Conservation (phyloP, 192 early-diverging fungal species). For the Diversispora eburnea region DNA sequence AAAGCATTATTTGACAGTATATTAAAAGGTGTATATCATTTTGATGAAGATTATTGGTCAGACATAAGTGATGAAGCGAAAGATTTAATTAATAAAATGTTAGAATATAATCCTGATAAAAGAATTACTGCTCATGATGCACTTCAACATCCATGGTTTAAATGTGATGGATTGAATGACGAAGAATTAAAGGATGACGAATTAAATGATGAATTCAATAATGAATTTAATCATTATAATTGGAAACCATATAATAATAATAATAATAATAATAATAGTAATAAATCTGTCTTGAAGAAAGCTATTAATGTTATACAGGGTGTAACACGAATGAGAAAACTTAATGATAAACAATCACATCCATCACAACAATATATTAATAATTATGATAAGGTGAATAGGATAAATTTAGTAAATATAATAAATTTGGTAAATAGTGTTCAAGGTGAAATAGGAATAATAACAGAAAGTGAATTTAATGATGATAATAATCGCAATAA, state of each 20-base stretch:
- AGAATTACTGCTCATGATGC: constrained; percentile 82
- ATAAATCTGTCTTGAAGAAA: background rate
- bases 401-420: no score
- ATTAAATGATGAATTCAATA: background rate
- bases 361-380: no score
- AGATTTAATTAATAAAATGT: constrained; percentile 64
- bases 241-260: background rate
- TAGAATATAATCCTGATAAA: constrained; percentile 62
- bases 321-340: background rate
- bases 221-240: background rate
- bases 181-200: no score
- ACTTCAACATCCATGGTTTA: constrained; percentile 79
- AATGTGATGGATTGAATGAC: no score
- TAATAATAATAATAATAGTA: background rate
- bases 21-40: constrained; percentile 63
- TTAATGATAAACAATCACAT: no score
- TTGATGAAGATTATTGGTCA: constrained; percentile 70
- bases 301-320: constrained; percentile 9
- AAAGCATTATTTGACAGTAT: constrained; percentile 62
- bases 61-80: constrained; percentile 71
- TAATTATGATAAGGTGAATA: no score
- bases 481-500: no score
- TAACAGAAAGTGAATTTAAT: no score
- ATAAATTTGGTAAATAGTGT: no score
- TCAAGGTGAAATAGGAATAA: no score